Percentiles rank a stretch among this genome's conserved stretches.
Conservation (phyloP, 2,329 filamentous ascomycete genomes). For the Aschersonia sp. region DNA sequence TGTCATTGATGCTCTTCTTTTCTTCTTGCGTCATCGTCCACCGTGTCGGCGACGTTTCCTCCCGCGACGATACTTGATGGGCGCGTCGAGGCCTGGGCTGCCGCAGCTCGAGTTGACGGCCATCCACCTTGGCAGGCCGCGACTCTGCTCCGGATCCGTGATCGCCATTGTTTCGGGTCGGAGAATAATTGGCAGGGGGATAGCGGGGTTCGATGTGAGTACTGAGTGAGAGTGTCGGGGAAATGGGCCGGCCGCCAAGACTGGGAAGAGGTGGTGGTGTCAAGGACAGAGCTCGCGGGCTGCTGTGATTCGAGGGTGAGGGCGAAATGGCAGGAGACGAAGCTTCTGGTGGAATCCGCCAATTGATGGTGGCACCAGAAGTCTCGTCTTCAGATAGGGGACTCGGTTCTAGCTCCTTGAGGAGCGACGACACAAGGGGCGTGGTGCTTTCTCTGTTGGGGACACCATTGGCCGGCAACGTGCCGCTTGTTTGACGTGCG, state of each 20-base stretch:
- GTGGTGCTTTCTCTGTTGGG: slow-evolving; percentile 34
- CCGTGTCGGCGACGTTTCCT: slow-evolving; percentile 56
- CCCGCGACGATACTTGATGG: slow-evolving; percentile 26
- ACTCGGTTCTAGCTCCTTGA: slow-evolving; percentile 73
- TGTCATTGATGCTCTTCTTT: slow-evolving; percentile 77
- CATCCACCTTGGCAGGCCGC: slow-evolving; percentile 11
- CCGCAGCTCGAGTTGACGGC: slow-evolving; percentile 29
- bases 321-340: slow-evolving; percentile 55
- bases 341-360: slow-evolving; percentile 18
- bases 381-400: slow-evolving; percentile 42
- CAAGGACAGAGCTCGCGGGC: slow-evolving; percentile 50
- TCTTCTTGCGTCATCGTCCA: slow-evolving; percentile 57
- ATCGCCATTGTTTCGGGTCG: slow-evolving; percentile 31
- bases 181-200: slow-evolving; percentile 61
- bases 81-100: slow-evolving; percentile 36
- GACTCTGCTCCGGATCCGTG: slow-evolving; percentile 28
- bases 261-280: slow-evolving; percentile 54
- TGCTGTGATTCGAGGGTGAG: slow-evolving; percentile 47
- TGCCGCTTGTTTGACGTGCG: slow-evolving; percentile 8
- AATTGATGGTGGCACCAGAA: slow-evolving; percentile 10
- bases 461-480: slow-evolving; percentile 10
- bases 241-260: slow-evolving; percentile 39
- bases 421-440: slow-evolving; percentile 71
- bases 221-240: slow-evolving; percentile 51
- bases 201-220: slow-evolving; percentile 61